Base-by-base conservation (phyloP, 2,329 filamentous ascomycete species). In the Coleophoma eucalyptorum region DNA sequence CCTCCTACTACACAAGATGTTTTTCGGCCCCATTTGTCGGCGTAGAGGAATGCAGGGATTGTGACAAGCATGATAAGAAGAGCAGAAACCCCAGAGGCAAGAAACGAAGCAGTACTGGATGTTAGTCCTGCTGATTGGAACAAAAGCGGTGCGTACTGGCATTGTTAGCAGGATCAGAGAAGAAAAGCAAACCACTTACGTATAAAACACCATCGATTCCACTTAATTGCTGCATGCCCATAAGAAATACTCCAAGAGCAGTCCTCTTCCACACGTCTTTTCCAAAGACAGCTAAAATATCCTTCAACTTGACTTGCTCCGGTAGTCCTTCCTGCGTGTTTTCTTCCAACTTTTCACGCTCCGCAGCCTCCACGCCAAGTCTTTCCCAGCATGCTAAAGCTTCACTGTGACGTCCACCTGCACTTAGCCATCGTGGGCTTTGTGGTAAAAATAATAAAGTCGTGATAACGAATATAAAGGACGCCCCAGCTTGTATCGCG, bases 121-220 rank as follows among this genome's bases (percentile, higher is more conserved):
- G 72, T 70, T 11, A 85, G 69, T 0, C 83, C 83, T 2, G 83
- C 80, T 48, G 82, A 78, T 20, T 73, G 66, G 56, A 86, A 86
- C 0, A 87, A 70, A 0, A 77, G 65, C 0, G 83, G 83, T 0
- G 82, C 80, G 51, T 86, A 86, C 74, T 81, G 35, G 35, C 2
- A 8, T n/a, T 18, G 21, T 43, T 46, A 16, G 19, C n/a, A 33
- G 3, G 5, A 38, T 38, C 35, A 6, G 34, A 37, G n/a, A 34
- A n/a, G 4, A 26, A 34, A 20, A 26, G 18, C 35, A 34, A 20
- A 21, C 16, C 10, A 68, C 73, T 62, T 60, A 80, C 79, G 51
- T 83, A 85, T 20, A 83, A 69, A 5, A 86, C 74, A 0, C 78
- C 82, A 55, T 86, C 83, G 46, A 86, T 85, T 0, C 83, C 81